Evolutionary conservation across 345 rosid species (phyloP).

Genomic region (Aquilaria yunnanensis): DNA sequence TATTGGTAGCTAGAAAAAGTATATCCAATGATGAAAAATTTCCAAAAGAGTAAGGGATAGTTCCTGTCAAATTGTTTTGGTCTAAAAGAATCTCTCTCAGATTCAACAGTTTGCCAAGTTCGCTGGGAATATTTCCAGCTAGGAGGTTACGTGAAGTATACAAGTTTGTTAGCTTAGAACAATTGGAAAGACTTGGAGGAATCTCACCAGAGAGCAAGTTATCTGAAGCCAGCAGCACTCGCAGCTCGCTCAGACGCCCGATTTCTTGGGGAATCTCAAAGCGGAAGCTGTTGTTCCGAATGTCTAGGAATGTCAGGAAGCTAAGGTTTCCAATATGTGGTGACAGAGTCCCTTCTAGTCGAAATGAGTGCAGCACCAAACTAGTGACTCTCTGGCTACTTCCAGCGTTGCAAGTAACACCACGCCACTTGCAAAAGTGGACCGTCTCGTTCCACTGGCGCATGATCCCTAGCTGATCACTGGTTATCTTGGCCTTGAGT

Average conservation of each 20-base stretch:
- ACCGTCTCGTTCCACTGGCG: neutral
- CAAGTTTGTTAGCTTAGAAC: neutral
- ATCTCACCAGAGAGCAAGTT: constrained; percentile 9
- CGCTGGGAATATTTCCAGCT: constrained; percentile 5
- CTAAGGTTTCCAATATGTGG: constrained; percentile 6
- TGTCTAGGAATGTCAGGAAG: constrained; percentile 2
- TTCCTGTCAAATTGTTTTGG: neutral
- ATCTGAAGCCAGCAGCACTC: neutral
- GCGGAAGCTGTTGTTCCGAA: constrained; percentile 1
- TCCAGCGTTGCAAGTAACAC: constrained; percentile 4
- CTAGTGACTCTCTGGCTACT: constrained; percentile 5
- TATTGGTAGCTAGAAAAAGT: neutral
- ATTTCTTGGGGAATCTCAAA: constrained; percentile 5
- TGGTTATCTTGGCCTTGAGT: neutral
- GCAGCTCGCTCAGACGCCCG: constrained; percentile 4
- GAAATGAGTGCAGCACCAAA: neutral
- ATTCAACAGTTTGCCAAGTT: neutral
- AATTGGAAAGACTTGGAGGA: neutral
- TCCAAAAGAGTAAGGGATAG: constrained; percentile 10
- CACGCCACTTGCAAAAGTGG: constrained; percentile 12
- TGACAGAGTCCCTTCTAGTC: constrained; percentile 1
- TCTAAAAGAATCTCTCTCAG: rapidly evolving
- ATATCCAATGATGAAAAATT: neutral
- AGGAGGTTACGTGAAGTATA: neutral
- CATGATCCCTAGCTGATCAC: neutral